Conservation (phyloP, 148 eudicot genomes). For the Linanthus parryae region DNA sequence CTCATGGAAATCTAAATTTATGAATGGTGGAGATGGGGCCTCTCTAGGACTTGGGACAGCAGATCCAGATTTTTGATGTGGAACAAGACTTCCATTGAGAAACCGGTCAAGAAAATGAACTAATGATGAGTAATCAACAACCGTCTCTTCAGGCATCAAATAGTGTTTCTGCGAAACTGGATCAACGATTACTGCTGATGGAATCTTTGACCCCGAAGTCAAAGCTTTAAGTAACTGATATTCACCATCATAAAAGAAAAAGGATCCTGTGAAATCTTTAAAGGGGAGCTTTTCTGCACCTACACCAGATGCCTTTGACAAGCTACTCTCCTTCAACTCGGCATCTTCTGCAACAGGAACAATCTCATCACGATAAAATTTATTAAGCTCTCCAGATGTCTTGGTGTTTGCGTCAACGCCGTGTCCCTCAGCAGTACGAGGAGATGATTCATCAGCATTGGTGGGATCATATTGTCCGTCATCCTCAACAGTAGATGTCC, state of each 20-base stretch:
- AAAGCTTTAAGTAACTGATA: slow-evolving; percentile 59
- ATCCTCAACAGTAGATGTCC: slow-evolving; percentile 13
- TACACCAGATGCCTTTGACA: slow-evolving; percentile 11
- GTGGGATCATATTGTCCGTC: slow-evolving; percentile 14
- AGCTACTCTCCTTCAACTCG: slow-evolving; percentile 22
- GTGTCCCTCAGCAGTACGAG: slow-evolving; percentile 10
- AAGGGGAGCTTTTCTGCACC: slow-evolving; percentile 19
- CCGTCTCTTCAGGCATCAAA: slow-evolving; percentile 42
- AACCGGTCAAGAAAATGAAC: slow-evolving; percentile 45
- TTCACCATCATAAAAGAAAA: slow-evolving; percentile 64
- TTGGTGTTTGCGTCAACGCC: slow-evolving; percentile 12
- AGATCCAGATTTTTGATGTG: slow-evolving; percentile 55
- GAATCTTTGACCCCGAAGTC: slow-evolving; percentile 47
- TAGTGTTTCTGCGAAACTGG: slow-evolving; percentile 68
- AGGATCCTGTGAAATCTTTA: slow-evolving; percentile 34
- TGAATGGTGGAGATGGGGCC: slow-evolving; percentile 66
- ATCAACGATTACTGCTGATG: slow-evolving; percentile 64
- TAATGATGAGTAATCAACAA: slow-evolving; percentile 33
- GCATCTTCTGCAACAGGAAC: slow-evolving; percentile 20
- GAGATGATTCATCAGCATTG: slow-evolving; percentile 19
- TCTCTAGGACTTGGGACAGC: slow-evolving; percentile 28
- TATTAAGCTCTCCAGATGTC: slow-evolving; percentile 19
- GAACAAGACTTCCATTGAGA: slow-evolving; percentile 64
- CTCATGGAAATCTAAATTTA: slow-evolving; percentile 80
- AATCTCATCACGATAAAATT: no score